Conservation (phyloP, 768 basidiomycete genomes). For the Lentinula edodes region DNA sequence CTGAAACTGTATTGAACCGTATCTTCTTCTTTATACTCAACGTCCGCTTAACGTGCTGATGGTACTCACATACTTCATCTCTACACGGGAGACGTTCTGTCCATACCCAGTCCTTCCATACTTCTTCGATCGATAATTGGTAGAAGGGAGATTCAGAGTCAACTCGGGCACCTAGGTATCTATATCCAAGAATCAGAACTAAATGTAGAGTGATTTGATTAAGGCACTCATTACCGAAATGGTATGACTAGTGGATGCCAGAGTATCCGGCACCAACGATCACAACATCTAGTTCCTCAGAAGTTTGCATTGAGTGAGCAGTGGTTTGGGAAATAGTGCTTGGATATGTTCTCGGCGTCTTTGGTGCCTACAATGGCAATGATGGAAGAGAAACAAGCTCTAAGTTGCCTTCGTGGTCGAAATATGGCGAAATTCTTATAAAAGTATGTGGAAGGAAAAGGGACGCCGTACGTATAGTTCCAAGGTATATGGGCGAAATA, state of each 20-base stretch:
- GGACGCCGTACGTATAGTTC: background rate
- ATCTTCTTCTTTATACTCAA: constrained; percentile 18
- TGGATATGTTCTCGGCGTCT: background rate
- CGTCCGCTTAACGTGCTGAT: constrained; percentile 18
- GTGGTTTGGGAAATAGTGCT: background rate
- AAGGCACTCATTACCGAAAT: background rate
- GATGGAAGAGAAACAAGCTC: background rate
- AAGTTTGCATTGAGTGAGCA: background rate
- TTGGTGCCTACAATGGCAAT: background rate
- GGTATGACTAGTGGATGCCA: no score
- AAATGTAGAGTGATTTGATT: background rate
- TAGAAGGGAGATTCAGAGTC: constrained; percentile 20
- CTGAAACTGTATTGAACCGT: constrained; percentile 18
- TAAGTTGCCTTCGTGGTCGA: no score
- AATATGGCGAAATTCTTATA: background rate
- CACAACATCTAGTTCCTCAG: constrained; percentile 13
- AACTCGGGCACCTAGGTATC: constrained; percentile 22
- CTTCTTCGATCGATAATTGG: constrained; percentile 17
- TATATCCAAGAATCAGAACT: constrained; percentile 4
- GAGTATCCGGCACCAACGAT: constrained; percentile 21
- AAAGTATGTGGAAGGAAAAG: background rate
- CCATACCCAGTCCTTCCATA: constrained; percentile 21
- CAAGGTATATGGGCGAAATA: background rate
- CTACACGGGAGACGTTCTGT: constrained; percentile 1
- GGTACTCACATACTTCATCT: constrained; percentile 17